These are phyloP conservation scores for Phyllosticta citriasiana DNA, from an alignment of 2,329 filamentous ascomycete genomes.

Conservation along the genomic window DNA sequence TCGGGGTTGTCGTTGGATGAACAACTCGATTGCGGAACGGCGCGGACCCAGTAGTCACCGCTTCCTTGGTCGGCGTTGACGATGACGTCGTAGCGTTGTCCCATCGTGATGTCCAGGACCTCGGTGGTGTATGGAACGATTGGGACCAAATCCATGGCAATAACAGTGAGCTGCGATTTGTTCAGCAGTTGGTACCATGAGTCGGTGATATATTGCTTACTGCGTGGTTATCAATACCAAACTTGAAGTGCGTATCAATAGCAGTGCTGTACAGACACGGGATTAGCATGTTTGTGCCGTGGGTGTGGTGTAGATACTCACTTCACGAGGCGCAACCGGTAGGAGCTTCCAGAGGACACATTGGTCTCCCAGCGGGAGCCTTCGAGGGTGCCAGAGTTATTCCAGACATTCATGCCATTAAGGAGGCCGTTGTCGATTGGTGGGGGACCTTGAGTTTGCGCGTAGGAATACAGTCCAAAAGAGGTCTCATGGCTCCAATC, in stretches of 20 bases:
- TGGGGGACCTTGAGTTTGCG: slow-evolving; percentile 14
- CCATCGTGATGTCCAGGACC: slow-evolving; percentile 14
- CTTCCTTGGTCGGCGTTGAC: slow-evolving; percentile 22
- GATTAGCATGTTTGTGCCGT: slow-evolving; percentile 25
- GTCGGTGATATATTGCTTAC: background rate
- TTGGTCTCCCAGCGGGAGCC: slow-evolving; percentile 17
- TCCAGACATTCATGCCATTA: slow-evolving; percentile 12
- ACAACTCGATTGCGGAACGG: slow-evolving; percentile 18
- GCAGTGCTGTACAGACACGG: slow-evolving; percentile 24
- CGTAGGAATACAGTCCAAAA: slow-evolving; percentile 3
- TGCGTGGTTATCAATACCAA: slow-evolving; percentile 34
- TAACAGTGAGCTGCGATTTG: slow-evolving; percentile 26
- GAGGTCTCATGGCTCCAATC: slow-evolving; percentile 50
- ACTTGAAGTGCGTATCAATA: slow-evolving; percentile 28
- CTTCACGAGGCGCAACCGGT: slow-evolving; percentile 35
- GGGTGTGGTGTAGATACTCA: slow-evolving; percentile 10
- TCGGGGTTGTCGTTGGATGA: slow-evolving; percentile 18
- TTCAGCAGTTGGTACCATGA: background rate
- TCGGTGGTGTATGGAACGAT: slow-evolving; percentile 26
- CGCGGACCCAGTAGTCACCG: slow-evolving; percentile 28
- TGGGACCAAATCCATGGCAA: slow-evolving; percentile 28
- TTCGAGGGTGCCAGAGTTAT: slow-evolving; percentile 9
- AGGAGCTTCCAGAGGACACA: slow-evolving; percentile 29
- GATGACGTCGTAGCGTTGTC: slow-evolving; percentile 28
- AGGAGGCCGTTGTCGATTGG: slow-evolving; percentile 2